A percentile compares a stretch with the other conserved stretches of the same genome.
phyloP scores from a whole-genome alignment of 2,329 filamentous ascomycete species.

The Monilinia laxa region DNA sequence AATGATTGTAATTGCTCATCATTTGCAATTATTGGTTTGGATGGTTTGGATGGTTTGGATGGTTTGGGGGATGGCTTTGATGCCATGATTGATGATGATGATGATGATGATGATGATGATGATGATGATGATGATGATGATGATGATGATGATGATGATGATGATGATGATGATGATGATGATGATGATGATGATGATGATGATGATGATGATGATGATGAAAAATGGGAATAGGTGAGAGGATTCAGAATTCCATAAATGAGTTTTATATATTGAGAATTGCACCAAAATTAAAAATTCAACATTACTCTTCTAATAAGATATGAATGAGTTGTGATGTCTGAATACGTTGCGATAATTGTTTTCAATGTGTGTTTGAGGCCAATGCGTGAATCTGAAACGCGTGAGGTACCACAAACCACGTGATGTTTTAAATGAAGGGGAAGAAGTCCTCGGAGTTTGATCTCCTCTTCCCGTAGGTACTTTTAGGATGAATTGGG shows the following conservation, averaged over 20 bases:
- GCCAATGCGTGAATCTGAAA: constrained; percentile 33
- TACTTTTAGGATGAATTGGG: constrained; percentile 11
- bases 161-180: constrained; percentile 8
- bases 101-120: constrained; percentile 7
- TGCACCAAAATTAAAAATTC: background rate
- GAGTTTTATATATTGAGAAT: background rate
- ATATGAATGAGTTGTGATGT: background rate
- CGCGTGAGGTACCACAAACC: constrained; percentile 20
- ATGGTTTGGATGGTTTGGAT: constrained; percentile 9
- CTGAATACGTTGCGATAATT: constrained; percentile 22
- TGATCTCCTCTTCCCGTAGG: background rate
- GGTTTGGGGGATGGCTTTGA: constrained; percentile 25
- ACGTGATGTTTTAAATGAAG: constrained; percentile 17
- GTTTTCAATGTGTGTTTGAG: constrained; percentile 19
- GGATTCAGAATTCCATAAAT: background rate
- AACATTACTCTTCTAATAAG: background rate
- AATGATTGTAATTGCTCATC: constrained; percentile 24
- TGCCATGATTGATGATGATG: constrained; percentile 27
- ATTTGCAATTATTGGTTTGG: constrained; percentile 2
- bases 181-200: constrained; percentile 5
- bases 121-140: background rate
- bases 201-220: background rate
- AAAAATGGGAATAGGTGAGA: background rate
- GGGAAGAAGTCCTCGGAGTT: constrained; percentile 7
- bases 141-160: constrained; percentile 3